Conservation (phyloP, 768 basidiomycete species). For the Termitomyces sp. region DNA sequence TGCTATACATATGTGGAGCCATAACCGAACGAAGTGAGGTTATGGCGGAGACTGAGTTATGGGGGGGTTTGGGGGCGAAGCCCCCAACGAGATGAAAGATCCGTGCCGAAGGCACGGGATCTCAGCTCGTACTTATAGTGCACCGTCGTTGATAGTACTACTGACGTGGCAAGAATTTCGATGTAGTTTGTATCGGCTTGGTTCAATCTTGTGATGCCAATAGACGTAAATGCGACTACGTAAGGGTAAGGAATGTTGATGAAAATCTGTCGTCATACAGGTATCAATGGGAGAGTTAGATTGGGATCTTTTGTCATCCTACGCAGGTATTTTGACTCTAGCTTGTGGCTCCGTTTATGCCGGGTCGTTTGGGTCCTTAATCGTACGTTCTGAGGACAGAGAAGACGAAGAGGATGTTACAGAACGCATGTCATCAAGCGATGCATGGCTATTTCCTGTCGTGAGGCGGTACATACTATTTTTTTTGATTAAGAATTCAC, state of each 20-base stretch:
- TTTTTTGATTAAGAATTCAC: neutral
- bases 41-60: too few relatives aligned
- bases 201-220: neutral
- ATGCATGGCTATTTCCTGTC: constrained; percentile 74
- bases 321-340: constrained; percentile 60
- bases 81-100: too few relatives aligned
- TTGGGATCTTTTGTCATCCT: constrained; percentile 62
- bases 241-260: neutral
- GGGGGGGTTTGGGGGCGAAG: too few relatives aligned
- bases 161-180: too few relatives aligned
- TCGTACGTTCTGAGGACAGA: constrained; percentile 44
- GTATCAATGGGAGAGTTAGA: constrained; percentile 23
- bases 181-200: neutral
- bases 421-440: constrained; percentile 57
- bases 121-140: too few relatives aligned
- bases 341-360: constrained; percentile 65
- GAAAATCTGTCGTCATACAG: neutral
- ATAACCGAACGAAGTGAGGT: too few relatives aligned
- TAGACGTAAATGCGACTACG: neutral
- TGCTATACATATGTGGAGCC: too few relatives aligned
- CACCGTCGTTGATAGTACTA: too few relatives aligned
- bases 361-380: constrained; percentile 64
- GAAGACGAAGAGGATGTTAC: constrained; percentile 57
- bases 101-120: too few relatives aligned
- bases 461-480: constrained; percentile 34